Evolutionary conservation across 2,329 filamentous ascomycete genomes (phyloP).

Genomic region (Amesomyces nigricolor): DNA sequence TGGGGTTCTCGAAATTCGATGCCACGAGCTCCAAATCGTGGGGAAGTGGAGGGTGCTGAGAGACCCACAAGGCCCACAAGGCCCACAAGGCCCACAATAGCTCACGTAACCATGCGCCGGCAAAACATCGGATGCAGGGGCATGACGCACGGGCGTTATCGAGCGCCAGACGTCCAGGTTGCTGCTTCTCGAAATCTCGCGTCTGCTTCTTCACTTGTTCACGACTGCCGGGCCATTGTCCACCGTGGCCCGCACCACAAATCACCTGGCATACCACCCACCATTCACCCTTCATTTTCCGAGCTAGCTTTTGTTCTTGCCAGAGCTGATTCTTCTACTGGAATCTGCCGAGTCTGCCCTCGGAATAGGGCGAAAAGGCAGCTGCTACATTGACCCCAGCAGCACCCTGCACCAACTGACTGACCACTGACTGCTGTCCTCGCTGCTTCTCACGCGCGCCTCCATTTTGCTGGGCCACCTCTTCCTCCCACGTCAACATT

Average conservation of each 20-base stretch:
- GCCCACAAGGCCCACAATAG: too few species aligned
- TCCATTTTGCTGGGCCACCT: neutral
- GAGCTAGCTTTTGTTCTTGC: neutral
- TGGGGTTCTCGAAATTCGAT: too few species aligned
- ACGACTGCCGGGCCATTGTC: neutral
- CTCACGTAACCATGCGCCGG: neutral
- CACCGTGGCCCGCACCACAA: neutral
- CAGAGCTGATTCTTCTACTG: neutral
- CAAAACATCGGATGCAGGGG: conserved; percentile 4
- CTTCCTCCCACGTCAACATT: neutral
- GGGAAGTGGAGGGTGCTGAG: neutral
- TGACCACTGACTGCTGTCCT: neutral
- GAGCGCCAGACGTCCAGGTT: neutral
- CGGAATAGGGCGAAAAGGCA: neutral
- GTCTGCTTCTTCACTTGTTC: neutral
- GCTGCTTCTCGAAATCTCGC: conserved; percentile 2
- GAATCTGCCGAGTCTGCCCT: neutral
- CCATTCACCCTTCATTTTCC: neutral
- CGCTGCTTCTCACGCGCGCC: neutral
- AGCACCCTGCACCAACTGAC: neutral
- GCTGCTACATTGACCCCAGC: neutral
- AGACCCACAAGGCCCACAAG: too few species aligned
- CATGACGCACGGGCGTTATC: neutral
- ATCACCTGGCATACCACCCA: neutral
- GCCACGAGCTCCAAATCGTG: neutral